Base-by-base conservation (phyloP, 108 stramenopile species). In the Parmales sp. region DNA sequence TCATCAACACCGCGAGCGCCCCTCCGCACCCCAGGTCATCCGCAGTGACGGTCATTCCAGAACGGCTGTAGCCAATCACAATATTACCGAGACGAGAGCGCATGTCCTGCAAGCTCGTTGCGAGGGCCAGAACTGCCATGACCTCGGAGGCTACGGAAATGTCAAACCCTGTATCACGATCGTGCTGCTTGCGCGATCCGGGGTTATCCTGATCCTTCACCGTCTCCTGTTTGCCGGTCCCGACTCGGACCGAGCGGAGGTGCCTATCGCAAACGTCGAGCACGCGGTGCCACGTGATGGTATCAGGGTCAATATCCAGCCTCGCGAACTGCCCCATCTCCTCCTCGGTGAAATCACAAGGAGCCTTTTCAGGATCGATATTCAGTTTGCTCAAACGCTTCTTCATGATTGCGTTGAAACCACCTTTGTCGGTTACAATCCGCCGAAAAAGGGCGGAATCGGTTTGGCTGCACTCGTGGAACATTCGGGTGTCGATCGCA, bases 71-170 rank as follows among this genome's bases (percentile, higher is more conserved):
- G 5, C 87, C 98, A 19, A 99, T 82, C 41, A 97, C 95, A 90
- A 99, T 96, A 54, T 71, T 73, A 0, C 96, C 95, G 29, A 99
- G 72, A 63, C 94, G 93, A 28, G 90, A 83, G 9, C 98, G 77
- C 77, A 99, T 60, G 79, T 99, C 96, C 11, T 72, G 66, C 70
- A 97, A 72, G 77, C 86, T 78, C 25, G 85, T 88, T 20, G 96
- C 85, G 64, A 99, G 71, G 11, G 96, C 95, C 66, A 99, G 77
- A 13, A 96, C 94, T 23, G 96, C 95, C 98, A 97, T 99, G 68
- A 97, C 89, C 80, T 97, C 98, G 37, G 88, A 89, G 1, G 96
- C 98, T 22, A 97, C 98, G 51, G 96, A 91, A 72, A 99, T 99
- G 72, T 97, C 98, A 74, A 99, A 99, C 60, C 96, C 96, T 26